These are phyloP conservation scores for Cucurbita argyrosperma DNA, from an alignment of 306 rosid genomes.

Conservation along the genomic window DNA sequence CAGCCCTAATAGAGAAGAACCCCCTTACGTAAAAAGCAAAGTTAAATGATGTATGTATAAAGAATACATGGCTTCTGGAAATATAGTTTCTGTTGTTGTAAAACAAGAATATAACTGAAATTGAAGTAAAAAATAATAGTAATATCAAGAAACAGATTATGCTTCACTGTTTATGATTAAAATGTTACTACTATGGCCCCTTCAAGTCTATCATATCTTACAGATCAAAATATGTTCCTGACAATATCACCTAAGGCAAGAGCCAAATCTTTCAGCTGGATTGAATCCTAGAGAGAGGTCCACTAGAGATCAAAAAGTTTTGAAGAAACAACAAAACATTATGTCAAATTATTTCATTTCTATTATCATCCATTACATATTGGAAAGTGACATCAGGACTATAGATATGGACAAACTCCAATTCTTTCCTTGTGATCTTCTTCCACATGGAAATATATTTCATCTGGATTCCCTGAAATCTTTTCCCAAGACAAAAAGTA, in stretches of 20 bases:
- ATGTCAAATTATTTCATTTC: neutral
- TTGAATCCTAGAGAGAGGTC: neutral
- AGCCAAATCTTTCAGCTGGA: constrained; percentile 9
- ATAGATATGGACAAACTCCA: constrained; percentile 5
- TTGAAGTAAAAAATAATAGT: neutral
- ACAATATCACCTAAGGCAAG: neutral
- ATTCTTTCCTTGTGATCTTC: neutral
- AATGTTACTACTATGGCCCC: constrained; percentile 4
- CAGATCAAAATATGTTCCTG: constrained; percentile 1
- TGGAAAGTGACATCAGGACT: neutral
- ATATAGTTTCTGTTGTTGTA: neutral
- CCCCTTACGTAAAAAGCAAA: neutral
- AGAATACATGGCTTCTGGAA: neutral
- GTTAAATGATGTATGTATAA: neutral
- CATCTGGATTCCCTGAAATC: neutral
- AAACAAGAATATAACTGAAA: neutral
- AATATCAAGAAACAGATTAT: neutral
- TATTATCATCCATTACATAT: constrained; percentile 3
- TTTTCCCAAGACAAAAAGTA: constrained; percentile 1
- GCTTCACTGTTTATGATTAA: neutral
- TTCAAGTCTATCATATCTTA: neutral
- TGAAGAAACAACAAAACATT: constrained; percentile 3
- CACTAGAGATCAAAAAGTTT: neutral
- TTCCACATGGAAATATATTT: constrained; percentile 2
- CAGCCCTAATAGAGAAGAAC: neutral